Base-by-base conservation (phyloP, 164 flowering plant genomes). In the Vitis rotundifolia region DNA sequence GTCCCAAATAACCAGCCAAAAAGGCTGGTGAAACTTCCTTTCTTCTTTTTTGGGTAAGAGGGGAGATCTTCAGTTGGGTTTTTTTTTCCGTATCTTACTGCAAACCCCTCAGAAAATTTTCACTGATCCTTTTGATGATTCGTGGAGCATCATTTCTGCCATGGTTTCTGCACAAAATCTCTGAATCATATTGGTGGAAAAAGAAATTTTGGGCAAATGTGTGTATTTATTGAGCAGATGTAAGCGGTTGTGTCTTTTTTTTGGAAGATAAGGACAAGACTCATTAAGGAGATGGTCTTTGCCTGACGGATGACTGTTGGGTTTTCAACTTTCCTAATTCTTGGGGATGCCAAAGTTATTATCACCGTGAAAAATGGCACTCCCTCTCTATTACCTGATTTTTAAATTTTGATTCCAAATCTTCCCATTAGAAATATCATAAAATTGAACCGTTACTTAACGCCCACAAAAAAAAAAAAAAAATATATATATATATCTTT, bases 21-120 rank as follows among this genome's bases (percentile, higher is more conserved):
- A 19, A 68, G 70, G 61, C 69, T 54, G 70, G 68, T 71, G 74
- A 52, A 71, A 53, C 76, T 71, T 61, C 71, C 29, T 59, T 69
- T 59, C 8, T 61, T 61, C 67, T 15, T 22, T 53, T 52, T 70
- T 68, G 52, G 74, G 67, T 52, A 64, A 52, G 19, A 56, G 67
- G 65, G 52, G 56, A 72, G 70, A 68, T 76, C 70, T 65, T 71
- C 72, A 52, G 75, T 63, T 66, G 29, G 69, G 49, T 26, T 37
- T 22, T 22, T 22, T 19, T 22, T 49, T 64, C 70, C 68, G 78
- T 62, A 70, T 66, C 70, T 63, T 16, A 57, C 70, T 57, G 53
- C 66, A 63, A 52, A 51, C n/a, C 14, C 55, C 18, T 50, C 28
- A 9, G 44, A 9, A 16, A 53, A 9, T 49, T 49, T 55, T 11